Evolutionary conservation across 495 filamentous ascomycete species (phyloP).

Genomic region (Astrothelium subdiscretum): DNA sequence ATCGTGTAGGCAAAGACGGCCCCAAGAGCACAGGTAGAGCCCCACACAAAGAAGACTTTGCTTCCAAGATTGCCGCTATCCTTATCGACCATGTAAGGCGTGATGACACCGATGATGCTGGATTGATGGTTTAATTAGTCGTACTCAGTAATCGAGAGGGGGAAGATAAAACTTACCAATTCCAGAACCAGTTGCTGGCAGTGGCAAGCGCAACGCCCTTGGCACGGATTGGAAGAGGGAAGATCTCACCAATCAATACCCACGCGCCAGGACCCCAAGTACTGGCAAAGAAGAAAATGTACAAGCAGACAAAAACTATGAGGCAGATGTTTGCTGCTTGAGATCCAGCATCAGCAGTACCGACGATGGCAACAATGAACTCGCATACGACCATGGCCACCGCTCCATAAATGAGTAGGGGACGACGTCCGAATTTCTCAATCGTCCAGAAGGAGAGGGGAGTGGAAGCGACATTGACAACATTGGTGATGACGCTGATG

Average conservation of each 20-base stretch:
- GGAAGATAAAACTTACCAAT: constrained; percentile 23
- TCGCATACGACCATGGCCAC: constrained; percentile 73
- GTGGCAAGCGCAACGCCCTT: constrained; percentile 71
- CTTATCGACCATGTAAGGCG: constrained; percentile 63
- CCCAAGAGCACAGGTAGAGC: constrained; percentile 31
- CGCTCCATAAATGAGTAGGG: constrained; percentile 69
- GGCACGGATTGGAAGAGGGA: constrained; percentile 71
- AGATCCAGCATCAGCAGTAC: constrained; percentile 16
- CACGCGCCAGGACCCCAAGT: constrained; percentile 49
- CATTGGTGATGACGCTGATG: constrained; percentile 67
- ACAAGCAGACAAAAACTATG: constrained; percentile 35
- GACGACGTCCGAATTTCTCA: constrained; percentile 70
- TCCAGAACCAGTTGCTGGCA: constrained; percentile 83
- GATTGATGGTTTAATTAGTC: background rate
- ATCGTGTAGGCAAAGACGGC: constrained; percentile 62
- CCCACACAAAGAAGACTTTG: constrained; percentile 56
- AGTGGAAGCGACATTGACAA: constrained; percentile 77
- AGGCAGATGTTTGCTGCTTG: constrained; percentile 19
- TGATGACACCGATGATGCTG: constrained; percentile 55
- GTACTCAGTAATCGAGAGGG: background rate
- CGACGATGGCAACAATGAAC: constrained; percentile 70
- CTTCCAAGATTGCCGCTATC: constrained; percentile 53
- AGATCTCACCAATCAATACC: constrained; percentile 83
- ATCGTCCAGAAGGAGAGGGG: constrained; percentile 73
- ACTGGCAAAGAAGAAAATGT: constrained; percentile 42